phyloP scores from a whole-genome alignment of 352 stramenopile genomes.

The Phytopythium boreale region DNA sequence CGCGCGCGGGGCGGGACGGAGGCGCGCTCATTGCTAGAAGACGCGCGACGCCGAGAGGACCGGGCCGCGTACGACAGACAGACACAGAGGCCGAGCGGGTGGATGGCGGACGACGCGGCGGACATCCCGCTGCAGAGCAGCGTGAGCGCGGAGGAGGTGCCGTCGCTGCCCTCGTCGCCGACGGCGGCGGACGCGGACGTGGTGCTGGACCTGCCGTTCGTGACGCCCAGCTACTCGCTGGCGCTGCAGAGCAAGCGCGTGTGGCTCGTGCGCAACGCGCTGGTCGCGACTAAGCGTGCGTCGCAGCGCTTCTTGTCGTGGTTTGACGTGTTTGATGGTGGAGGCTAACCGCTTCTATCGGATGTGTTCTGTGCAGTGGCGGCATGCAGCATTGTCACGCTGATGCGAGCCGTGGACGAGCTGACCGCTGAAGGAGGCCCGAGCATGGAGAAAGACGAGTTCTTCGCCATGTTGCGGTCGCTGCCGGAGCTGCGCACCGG shows the following conservation, averaged over 20 bases:
- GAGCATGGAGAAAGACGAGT: conserved; percentile 46
- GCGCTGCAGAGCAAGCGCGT: conserved; percentile 73
- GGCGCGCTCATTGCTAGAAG: not conserved
- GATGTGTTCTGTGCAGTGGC: conserved; percentile 22
- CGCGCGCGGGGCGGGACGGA: not conserved
- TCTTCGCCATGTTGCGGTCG: conserved; percentile 52
- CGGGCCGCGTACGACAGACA: not conserved
- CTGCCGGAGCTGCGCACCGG: conserved; percentile 50
- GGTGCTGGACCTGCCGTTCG: conserved; percentile 53
- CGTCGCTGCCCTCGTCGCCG: conserved; percentile 61
- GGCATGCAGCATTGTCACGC: conserved; percentile 34
- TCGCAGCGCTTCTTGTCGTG: not conserved
- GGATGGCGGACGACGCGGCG: conserved; percentile 11
- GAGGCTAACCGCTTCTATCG: not conserved
- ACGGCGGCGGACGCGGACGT: conserved; percentile 37
- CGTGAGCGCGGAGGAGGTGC: conserved; percentile 33
- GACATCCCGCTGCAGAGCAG: conserved; percentile 56
- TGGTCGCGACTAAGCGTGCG: conserved; percentile 59
- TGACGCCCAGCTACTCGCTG: conserved; percentile 51
- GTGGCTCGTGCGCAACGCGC: conserved; percentile 58
- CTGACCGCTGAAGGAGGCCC: conserved; percentile 17
- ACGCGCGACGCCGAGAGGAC: not conserved
- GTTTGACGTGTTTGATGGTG: not conserved
- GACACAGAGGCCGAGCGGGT: not conserved
- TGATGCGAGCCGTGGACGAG: conserved; percentile 34